Evolutionary conservation across 2,329 filamentous ascomycete species (phyloP), one percentile per base, ranked within the genome.

Genomic region (Fusarium beomiforme): DNA sequence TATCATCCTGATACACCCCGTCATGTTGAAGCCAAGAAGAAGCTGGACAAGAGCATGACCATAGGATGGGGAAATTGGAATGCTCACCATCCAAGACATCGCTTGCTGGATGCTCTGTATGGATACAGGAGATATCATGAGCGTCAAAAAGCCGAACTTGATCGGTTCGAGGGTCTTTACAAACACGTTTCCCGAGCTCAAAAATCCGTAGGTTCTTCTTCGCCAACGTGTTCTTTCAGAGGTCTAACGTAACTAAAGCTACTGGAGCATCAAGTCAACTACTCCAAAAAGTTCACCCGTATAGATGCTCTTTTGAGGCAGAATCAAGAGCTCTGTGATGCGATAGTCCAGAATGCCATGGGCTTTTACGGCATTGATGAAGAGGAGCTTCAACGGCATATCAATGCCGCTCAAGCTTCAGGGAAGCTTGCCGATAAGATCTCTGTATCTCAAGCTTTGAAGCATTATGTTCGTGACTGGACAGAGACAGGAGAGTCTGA

Each of bases 391-490:
- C 77, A 84, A 6, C 76, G 78, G 1, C 85, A 83, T 70, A 75
- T 83, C 49, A 79, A 81, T 8, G 76, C 78, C 7, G 78, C 81
- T 1, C 79, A 82, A 3, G 79, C 82, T 3, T 76, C 79, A 0
- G 81, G 82, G 3, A 79, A 78, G 23, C 70, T 75, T 0, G 81
- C 83, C 2, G 87, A 89, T 24, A 82, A 81, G 8, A 80, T 84
- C 4, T 84, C 85, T 36, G 82, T 88, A 1, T 81, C 83, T 0
- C 88, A 89, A 70, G 82, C 86, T 0, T 72, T 89, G 56, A 89
- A 89, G 73, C 87, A 89, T 69, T 86, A 85, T 62, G 86, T 89
- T 5, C 81, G 87, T 8, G 88, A 90, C 72, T 89, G 87, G 87
- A 83, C 87, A 0, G 78, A 77, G 0, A 82, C 85, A 17, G 87